Evolutionary conservation across 2,329 filamentous ascomycete genomes (phyloP), one percentile per base, ranked within the genome.

Genomic region (Diaporthe eres): DNA sequence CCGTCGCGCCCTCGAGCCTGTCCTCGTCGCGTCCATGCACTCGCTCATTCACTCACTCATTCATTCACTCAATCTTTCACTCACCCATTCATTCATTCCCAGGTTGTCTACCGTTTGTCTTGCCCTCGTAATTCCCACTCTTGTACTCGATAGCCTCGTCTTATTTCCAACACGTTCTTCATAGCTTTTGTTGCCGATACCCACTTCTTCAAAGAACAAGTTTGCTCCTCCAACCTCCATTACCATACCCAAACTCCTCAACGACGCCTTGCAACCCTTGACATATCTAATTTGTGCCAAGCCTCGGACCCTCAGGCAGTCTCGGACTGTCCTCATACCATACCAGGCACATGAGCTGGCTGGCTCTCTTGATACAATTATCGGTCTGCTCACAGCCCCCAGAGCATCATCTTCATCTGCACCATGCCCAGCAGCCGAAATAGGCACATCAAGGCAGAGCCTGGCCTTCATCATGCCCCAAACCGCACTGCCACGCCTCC

Each of bases 381-480:
- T 4, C 0, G 34, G 34, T 34, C 34, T 34, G 34, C 34, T 34
- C 34, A 34, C 34, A 34, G 34, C 34, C 34, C 34, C 39, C 10
- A 39, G 10, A 12, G 12, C 12, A 39, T 39, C 37, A 39, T 39
- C 49, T 28, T 17, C 34, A 25, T 13, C 13, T 31, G 12, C 55
- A 51, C 9, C 9, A 76, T 76, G 75, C 44, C 74, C n/a, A 25
- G 44, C 31, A 68, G n/a, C 34, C n/a, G 65, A 2, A 70, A 28
- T 7, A 70, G 49, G 37, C 65, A 70, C 25, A 63, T 75, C 68
- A 77, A 75, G 55, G 58, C 44, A 42, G 75, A 77, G 61, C 73
- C 68, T 57, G 73, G 75, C 51, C 55, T 63, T 53, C 55, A 51
- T 25, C 42, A 42, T 44, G 55, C 51, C 13, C 25, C 19, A 9